Evolutionary conservation across 208 protist species (phyloP), one percentile per base, ranked within the genome.

Genomic region (Trypanosoma boissoni): DNA sequence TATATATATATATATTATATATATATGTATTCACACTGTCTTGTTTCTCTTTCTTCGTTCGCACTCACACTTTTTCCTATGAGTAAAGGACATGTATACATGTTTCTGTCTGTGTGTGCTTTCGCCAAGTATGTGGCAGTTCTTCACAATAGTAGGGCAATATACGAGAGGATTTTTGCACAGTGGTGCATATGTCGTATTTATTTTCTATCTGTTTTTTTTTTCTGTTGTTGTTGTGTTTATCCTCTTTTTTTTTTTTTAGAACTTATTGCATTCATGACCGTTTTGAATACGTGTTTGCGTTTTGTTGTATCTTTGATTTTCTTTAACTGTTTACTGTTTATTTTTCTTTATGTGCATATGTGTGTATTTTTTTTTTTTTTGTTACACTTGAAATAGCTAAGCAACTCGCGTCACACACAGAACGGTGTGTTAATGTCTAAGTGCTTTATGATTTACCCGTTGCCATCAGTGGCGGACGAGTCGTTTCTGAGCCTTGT

Each of bases 381-480:
- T 5, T 4, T 46, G 21, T 60, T n/a, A n/a, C n/a, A n/a, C n/a
- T n/a, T n/a, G n/a, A n/a, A n/a, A n/a, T n/a, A n/a, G n/a, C n/a
- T n/a, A n/a, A n/a, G n/a, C n/a, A n/a, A n/a, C n/a, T n/a, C n/a
- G n/a, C n/a, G n/a, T n/a, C n/a, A n/a, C n/a, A n/a, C n/a, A n/a
- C n/a, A n/a, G n/a, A n/a, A 48, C 42, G 27, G 5, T 48, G 18
- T 45, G 14, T 23, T 37, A 12, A 60, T 68, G 63, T 28, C 64
- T 14, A 10, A 18, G 21, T 69, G 66, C 45, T 84, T 94, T 55
- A 60, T 91, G 12, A 64, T 94, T 21, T 88, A 91, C 60, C 75
- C 77, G 8, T 12, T 94, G 16, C 80, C 83, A 8, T 74, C 48
- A 16, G 78, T 87, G 24, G 83, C 81, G 0, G 87, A 94, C 37